Evolutionary conservation across 2,329 filamentous ascomycete species (phyloP).

Genomic region (Phialophora expanda): DNA sequence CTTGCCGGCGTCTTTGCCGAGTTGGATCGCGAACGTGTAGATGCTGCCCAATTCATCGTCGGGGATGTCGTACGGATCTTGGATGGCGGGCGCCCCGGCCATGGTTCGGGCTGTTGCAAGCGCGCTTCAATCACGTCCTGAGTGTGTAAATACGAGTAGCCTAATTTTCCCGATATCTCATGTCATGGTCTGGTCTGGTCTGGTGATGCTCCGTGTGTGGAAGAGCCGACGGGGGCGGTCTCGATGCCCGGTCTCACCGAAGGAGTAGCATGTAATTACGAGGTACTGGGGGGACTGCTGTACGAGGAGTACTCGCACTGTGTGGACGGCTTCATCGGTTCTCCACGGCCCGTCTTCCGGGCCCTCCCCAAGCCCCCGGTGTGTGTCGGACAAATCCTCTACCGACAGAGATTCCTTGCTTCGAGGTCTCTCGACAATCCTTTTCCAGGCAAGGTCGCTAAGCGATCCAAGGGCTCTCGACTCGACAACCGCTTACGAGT

Average conservation of each 20-base stretch:
- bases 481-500: neutral
- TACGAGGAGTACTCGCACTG: too few species aligned
- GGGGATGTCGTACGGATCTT: constrained; percentile 13
- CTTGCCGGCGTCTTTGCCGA: constrained; percentile 72
- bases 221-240: too few species aligned
- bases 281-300: too few species aligned
- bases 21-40: constrained; percentile 71
- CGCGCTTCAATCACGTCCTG: too few species aligned
- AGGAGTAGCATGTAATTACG: too few species aligned
- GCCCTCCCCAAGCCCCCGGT: too few species aligned
- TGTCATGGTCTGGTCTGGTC: too few species aligned
- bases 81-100: neutral
- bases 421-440: neutral
- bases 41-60: constrained; percentile 64
- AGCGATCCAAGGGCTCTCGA: neutral
- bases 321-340: neutral
- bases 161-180: too few species aligned
- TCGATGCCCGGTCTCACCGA: too few species aligned
- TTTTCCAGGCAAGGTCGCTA: neutral
- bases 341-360: neutral
- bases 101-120: neutral
- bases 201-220: too few species aligned
- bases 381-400: neutral
- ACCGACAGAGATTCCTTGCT: neutral
- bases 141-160: too few species aligned